Conservation (phyloP, 2,329 filamentous ascomycete species). For the Xylaria polymorpha region DNA sequence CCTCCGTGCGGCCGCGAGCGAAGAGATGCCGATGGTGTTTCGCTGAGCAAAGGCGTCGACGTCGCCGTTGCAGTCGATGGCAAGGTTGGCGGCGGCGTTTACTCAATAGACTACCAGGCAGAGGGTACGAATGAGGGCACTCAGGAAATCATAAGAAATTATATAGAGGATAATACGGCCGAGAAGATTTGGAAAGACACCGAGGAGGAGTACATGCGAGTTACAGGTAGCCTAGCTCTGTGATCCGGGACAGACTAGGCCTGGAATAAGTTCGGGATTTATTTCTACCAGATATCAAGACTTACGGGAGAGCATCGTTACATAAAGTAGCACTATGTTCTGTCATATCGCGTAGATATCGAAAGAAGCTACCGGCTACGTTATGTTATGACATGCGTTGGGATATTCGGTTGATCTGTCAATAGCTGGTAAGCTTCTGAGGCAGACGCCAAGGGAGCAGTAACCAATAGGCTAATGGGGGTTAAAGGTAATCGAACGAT, state of each 20-base stretch:
- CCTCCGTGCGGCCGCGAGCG: slow-evolving; percentile 41
- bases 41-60: slow-evolving; percentile 41
- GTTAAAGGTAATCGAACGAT: slow-evolving; percentile 23
- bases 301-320: neutral
- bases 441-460: neutral
- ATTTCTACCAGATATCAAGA: neutral
- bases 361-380: neutral
- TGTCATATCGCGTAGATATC: neutral
- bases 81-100: slow-evolving; percentile 52
- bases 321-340: neutral
- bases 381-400: neutral
- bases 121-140: slow-evolving; percentile 47
- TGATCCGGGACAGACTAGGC: neutral
- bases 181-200: slow-evolving; percentile 54
- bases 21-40: slow-evolving; percentile 44
- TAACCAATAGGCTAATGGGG: slow-evolving; percentile 29
- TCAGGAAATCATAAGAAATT: slow-evolving; percentile 44
- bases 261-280: neutral
- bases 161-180: slow-evolving; percentile 47
- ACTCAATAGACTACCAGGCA: slow-evolving; percentile 52
- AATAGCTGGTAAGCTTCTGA: neutral
- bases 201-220: slow-evolving; percentile 49
- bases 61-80: slow-evolving; percentile 50
- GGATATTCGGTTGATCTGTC: slow-evolving; percentile 3
- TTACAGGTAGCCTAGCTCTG: neutral